phyloP scores from a whole-genome alignment of 352 stramenopile species.

The Phytophthora melonis region DNA sequence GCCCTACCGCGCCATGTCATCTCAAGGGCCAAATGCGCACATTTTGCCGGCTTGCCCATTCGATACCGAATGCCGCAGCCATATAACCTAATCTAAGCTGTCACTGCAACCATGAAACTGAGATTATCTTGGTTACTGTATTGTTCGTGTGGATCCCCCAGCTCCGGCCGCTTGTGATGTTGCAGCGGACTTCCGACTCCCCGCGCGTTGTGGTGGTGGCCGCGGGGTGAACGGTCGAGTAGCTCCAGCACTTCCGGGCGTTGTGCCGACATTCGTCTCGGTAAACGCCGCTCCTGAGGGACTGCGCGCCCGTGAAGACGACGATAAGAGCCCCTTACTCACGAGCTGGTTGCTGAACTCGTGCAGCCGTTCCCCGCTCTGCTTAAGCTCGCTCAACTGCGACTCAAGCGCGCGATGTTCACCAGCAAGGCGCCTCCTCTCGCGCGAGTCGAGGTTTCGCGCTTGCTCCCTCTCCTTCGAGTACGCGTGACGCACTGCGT shows the following conservation, averaged over 20 bases:
- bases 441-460: slow-evolving; percentile 41
- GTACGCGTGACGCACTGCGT: slow-evolving; percentile 57
- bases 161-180: neutral
- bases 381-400: slow-evolving; percentile 51
- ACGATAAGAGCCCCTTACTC: slow-evolving; percentile 47
- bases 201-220: slow-evolving; percentile 20
- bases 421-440: slow-evolving; percentile 38
- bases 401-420: slow-evolving; percentile 52
- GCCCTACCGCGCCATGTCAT: neutral
- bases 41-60: slow-evolving; percentile 30
- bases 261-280: neutral
- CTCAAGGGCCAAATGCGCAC: slow-evolving; percentile 3
- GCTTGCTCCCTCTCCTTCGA: slow-evolving; percentile 54
- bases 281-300: neutral
- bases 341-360: slow-evolving; percentile 78
- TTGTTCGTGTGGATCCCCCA: slow-evolving; percentile 1
- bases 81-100: slow-evolving; percentile 45
- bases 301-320: slow-evolving; percentile 2
- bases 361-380: slow-evolving; percentile 51
- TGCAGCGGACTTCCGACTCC: slow-evolving; percentile 10
- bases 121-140: neutral
- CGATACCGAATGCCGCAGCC: slow-evolving; percentile 13
- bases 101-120: slow-evolving; percentile 1
- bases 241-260: slow-evolving; percentile 16
- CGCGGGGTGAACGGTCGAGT: slow-evolving; percentile 27